Percentiles rank a stretch among this genome's conserved stretches.
These are phyloP conservation scores for Harringtonia aguacate DNA, from an alignment of 2,329 filamentous ascomycete genomes.

Conservation along the genomic window DNA sequence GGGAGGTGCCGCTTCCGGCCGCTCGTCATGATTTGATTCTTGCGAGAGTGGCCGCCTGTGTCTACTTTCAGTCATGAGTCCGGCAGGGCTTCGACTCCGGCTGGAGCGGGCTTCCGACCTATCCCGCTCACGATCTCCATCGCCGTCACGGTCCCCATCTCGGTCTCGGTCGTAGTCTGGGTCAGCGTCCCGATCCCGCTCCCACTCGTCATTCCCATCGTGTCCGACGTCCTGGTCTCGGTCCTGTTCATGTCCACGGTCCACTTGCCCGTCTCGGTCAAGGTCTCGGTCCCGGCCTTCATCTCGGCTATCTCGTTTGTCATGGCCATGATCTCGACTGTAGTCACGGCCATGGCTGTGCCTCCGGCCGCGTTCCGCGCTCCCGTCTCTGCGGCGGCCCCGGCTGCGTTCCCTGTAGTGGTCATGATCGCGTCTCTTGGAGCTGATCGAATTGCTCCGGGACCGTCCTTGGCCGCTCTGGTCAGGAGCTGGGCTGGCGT, in stretches of 20 bases:
- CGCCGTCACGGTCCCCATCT: neutral
- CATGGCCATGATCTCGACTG: conserved; percentile 18
- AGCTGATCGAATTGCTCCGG: conserved; percentile 34
- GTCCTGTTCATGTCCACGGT: neutral
- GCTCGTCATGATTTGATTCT: neutral
- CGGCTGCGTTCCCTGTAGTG: conserved; percentile 21
- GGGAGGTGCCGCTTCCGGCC: neutral
- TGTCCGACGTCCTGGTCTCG: conserved; percentile 8
- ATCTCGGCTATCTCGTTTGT: neutral
- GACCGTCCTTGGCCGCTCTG: conserved; percentile 25
- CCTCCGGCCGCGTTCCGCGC: neutral
- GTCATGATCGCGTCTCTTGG: conserved; percentile 20
- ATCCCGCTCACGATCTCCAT: neutral
- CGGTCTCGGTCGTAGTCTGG: conserved; percentile 1
- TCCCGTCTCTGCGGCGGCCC: conserved; percentile 13
- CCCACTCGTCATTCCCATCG: conserved; percentile 17
- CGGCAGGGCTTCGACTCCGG: neutral
- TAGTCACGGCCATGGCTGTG: conserved; percentile 21
- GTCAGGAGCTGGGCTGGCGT: conserved; percentile 9
- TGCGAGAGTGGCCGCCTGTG: neutral
- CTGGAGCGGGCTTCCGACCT: neutral
- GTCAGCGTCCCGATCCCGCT: neutral
- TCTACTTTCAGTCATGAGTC: neutral
- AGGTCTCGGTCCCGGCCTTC: neutral
- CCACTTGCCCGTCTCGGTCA: neutral